These are phyloP conservation scores for Elaeis guineensis DNA, from an alignment of 176 grass and related monocot genomes.

Conservation along the genomic window DNA sequence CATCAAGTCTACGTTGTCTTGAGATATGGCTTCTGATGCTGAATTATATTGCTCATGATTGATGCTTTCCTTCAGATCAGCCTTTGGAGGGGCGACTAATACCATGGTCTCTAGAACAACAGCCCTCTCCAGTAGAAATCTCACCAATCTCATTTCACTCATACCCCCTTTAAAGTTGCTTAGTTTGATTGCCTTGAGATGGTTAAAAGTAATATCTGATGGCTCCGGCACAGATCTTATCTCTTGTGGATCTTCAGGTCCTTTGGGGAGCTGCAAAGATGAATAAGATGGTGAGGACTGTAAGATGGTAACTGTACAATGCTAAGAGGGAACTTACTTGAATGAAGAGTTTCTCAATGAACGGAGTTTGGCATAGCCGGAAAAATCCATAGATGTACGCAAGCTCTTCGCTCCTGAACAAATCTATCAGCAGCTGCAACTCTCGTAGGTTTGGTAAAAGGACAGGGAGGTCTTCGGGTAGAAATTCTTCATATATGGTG, in stretches of 20 bases:
- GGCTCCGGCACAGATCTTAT: not conserved
- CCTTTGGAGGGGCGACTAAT: slow-evolving; percentile 19
- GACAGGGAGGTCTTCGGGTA: not conserved
- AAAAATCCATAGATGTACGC: no score
- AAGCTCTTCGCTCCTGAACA: no score
- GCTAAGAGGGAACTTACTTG: no score
- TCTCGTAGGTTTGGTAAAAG: slow-evolving; percentile 26
- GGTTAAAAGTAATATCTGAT: slow-evolving; percentile 18
- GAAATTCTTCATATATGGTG: no score
- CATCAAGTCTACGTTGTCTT: no score
- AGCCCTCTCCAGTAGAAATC: slow-evolving; percentile 32
- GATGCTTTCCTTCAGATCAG: not conserved
- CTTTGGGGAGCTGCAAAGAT: slow-evolving; percentile 22
- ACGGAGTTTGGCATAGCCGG: no score
- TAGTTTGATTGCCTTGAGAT: slow-evolving; percentile 38
- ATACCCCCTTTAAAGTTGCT: slow-evolving; percentile 30
- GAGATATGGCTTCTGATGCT: slow-evolving; percentile 2
- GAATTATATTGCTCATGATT: slow-evolving; percentile 2
- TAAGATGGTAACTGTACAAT: no score
- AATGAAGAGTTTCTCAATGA: no score
- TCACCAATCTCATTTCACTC: slow-evolving; percentile 30
- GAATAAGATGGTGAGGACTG: no score
- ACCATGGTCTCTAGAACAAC: slow-evolving; percentile 32
- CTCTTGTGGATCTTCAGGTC: not conserved
- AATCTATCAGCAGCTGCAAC: not conserved